Evolutionary conservation across 768 basidiomycete genomes (phyloP).

Genomic region (Macrolepiota dolichaula): DNA sequence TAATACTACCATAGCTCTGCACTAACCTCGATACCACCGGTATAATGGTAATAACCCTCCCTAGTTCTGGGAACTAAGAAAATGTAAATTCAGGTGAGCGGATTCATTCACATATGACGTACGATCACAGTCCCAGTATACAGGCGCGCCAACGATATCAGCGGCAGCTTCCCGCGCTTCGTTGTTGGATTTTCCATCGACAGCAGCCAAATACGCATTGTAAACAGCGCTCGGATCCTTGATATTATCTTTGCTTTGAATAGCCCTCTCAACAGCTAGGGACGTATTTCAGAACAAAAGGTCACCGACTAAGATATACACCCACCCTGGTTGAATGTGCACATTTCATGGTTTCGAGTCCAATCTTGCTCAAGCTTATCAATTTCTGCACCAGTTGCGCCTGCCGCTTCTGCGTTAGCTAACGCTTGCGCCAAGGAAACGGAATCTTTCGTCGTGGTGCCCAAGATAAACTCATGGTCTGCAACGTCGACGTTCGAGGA

Average conservation of each 20-base stretch:
- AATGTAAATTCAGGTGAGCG: slow-evolving; percentile 1
- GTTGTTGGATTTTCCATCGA: slow-evolving; percentile 63
- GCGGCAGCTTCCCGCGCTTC: slow-evolving; percentile 73
- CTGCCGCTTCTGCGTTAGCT: slow-evolving; percentile 61
- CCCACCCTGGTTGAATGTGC: slow-evolving; percentile 83
- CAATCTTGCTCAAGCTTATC: slow-evolving; percentile 75
- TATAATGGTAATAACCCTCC: slow-evolving; percentile 90
- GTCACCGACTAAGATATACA: background rate
- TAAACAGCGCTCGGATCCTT: slow-evolving; percentile 53
- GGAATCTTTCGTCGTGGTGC: slow-evolving; percentile 46
- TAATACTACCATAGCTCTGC: background rate
- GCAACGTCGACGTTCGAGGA: slow-evolving; percentile 78
- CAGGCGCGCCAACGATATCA: slow-evolving; percentile 63
- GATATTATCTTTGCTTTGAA: slow-evolving; percentile 41
- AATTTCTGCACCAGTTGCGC: slow-evolving; percentile 63
- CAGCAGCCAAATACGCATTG: slow-evolving; percentile 55
- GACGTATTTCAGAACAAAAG: slow-evolving; percentile 2
- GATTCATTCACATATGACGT: slow-evolving; percentile 23
- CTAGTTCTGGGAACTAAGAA: slow-evolving; percentile 74
- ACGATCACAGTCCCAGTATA: slow-evolving; percentile 93
- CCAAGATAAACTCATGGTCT: slow-evolving; percentile 79
- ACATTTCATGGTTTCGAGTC: slow-evolving; percentile 63
- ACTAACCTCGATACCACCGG: slow-evolving; percentile 68
- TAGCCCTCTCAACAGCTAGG: slow-evolving; percentile 58
- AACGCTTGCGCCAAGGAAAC: slow-evolving; percentile 68